These are phyloP conservation scores for Liquidambar formosana DNA, from an alignment of 164 flowering plant genomes.

Conservation along the genomic window DNA sequence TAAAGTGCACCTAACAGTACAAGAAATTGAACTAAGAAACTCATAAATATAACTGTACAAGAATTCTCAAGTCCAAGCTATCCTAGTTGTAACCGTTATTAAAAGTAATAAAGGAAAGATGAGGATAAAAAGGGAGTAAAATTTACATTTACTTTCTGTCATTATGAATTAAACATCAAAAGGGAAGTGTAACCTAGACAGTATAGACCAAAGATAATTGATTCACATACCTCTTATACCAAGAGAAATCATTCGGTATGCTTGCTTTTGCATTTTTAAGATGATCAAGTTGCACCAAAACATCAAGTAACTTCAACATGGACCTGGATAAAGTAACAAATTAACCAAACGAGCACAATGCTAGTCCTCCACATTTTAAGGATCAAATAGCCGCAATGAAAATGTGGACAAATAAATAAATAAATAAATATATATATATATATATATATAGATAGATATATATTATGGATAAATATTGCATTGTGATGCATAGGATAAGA, in stretches of 20 bases:
- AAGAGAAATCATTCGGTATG: slow-evolving; percentile 99
- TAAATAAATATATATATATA: too few relatives aligned
- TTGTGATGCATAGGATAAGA: too few relatives aligned
- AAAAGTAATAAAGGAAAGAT: neutral
- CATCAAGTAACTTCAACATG: slow-evolving; percentile 93
- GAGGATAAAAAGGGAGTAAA: neutral
- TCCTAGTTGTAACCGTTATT: too few relatives aligned
- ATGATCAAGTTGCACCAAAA: slow-evolving; percentile 95
- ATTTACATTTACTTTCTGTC: neutral
- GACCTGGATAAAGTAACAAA: slow-evolving; percentile 59
- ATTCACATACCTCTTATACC: slow-evolving; percentile 88
- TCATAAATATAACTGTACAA: too few relatives aligned
- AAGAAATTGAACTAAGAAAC: too few relatives aligned
- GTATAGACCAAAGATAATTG: neutral
- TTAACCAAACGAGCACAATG: neutral
- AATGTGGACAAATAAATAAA: neutral
- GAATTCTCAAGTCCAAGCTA: too few relatives aligned
- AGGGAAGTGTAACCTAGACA: neutral
- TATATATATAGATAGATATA: too few relatives aligned
- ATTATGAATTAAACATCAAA: neutral
- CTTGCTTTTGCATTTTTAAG: slow-evolving; percentile 99
- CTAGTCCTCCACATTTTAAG: neutral
- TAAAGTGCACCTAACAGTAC: too few relatives aligned
- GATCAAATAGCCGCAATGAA: slow-evolving; percentile 2
- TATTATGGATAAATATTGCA: too few relatives aligned